Base-by-base conservation (phyloP, 192 early-diverging fungal species). In the Gaertneriomyces semiglobifer region DNA sequence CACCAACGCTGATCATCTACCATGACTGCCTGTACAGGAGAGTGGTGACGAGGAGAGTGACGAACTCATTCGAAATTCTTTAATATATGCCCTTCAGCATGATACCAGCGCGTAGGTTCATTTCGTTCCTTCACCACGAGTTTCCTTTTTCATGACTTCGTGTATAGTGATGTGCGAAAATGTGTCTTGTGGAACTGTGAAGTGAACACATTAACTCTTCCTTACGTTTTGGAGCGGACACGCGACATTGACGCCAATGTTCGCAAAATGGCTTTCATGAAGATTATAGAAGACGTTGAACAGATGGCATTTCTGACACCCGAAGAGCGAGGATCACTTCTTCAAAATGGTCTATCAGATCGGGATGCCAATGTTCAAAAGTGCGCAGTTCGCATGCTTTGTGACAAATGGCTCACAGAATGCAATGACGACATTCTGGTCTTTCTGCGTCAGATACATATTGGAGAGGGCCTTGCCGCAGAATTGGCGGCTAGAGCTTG, bases 321-420 rank as follows among this genome's bases (percentile, higher is more conserved):
- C 38, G 83, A 86, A 11, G 84, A 89, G 18, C 80, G 91, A 16
- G 87, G 92, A 51, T 71, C 80, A 47, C 71, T 95, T 43, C 76
- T 95, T 41, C 76, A 82, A 6, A 86, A 81, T 52, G 93, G 92
- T 5, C 73, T 95, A 43, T 87, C 83, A n/a, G 93, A 95, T 77
- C 85, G 90, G 86, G 91, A 95, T 45, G 63, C 81, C 9, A 71
- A 80, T 33, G 93, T 95, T n/a, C 80, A 86, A 56, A 88, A 88
- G 42, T 90, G 89, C 7, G 85, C 84, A 33, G 78, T 85, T 42
- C 81, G 81, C 41, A 83, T 93, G 83, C 71, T 71, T 44, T 65
- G 62, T 51, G 73, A 71, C 8, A 19, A 43, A 9, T 74, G 73
- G 68, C 20, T 71, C 5, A 44, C 56, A 14, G 40, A 74, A 33